phyloP scores from a whole-genome alignment of 176 grass and related monocot species.

The Juncus effusus region DNA sequence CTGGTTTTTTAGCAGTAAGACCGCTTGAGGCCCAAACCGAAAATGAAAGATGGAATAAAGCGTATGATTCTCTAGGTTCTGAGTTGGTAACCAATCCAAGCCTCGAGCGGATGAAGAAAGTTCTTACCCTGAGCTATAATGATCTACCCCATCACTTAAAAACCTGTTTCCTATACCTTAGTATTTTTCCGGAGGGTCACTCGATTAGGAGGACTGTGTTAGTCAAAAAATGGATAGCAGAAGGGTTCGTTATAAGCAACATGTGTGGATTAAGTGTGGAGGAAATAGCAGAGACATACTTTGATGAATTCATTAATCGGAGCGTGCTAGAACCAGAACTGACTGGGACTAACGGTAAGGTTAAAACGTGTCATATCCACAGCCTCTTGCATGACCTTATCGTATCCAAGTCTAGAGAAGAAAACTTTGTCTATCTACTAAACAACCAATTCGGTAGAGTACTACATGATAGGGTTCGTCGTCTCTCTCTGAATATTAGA shows the following conservation, averaged over 20 bases:
- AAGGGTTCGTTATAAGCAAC: slow-evolving; percentile 10
- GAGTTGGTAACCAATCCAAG: neutral
- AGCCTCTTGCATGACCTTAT: slow-evolving; percentile 29
- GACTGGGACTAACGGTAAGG: neutral
- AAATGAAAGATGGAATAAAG: slow-evolving; percentile 11
- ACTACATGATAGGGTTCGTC: neutral
- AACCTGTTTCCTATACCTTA: slow-evolving; percentile 24
- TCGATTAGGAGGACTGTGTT: slow-evolving; percentile 1
- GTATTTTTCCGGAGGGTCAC: slow-evolving; percentile 28
- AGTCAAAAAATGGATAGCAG: slow-evolving; percentile 21
- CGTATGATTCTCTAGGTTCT: slow-evolving; percentile 11
- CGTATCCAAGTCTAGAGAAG: slow-evolving; percentile 14
- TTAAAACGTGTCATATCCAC: slow-evolving; percentile 24
- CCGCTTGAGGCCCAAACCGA: neutral
- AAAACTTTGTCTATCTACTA: slow-evolving; percentile 18
- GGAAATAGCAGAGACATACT: slow-evolving; percentile 4
- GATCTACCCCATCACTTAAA: slow-evolving; percentile 17
- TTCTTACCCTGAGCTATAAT: slow-evolving; percentile 25
- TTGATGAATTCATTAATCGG: slow-evolving; percentile 29
- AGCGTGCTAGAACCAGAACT: slow-evolving; percentile 16
- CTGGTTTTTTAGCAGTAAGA: slow-evolving; percentile 23
- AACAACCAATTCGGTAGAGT: neutral
- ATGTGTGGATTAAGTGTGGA: neutral
- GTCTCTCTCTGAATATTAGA: neutral
- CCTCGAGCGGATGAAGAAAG: slow-evolving; percentile 2